Evolutionary conservation across 2,329 filamentous ascomycete genomes (phyloP).

Genomic region (Coniochaeta hoffmannii): DNA sequence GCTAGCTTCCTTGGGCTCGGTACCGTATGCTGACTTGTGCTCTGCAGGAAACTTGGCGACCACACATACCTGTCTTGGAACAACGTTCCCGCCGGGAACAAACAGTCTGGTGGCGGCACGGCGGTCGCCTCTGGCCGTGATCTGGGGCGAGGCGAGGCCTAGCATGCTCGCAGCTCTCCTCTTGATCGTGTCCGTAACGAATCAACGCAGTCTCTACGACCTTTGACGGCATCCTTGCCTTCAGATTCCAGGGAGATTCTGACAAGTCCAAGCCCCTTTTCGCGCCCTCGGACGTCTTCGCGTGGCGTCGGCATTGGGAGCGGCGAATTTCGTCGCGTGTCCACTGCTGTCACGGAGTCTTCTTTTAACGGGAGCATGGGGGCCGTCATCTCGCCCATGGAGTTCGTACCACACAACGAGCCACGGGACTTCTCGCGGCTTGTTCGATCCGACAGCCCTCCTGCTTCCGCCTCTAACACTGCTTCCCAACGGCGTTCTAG

Average conservation of each 20-base stretch:
- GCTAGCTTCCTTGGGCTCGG: conserved; percentile 3
- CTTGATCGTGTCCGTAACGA: background rate
- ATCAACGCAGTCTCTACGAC: conserved; percentile 1
- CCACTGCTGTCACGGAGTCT: background rate
- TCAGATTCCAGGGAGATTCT: background rate
- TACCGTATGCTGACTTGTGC: conserved; percentile 5
- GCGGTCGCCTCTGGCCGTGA: conserved; percentile 3
- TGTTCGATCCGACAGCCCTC: background rate
- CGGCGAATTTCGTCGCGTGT: background rate
- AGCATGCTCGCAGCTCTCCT: background rate
- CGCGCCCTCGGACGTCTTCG: background rate
- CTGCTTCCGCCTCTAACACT: background rate
- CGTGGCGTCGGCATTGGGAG: too few species aligned
- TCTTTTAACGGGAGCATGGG: background rate
- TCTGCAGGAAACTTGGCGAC: conserved; percentile 81
- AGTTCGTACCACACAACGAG: background rate
- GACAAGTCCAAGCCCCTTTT: background rate
- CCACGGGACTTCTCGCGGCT: background rate
- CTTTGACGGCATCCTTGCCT: background rate
- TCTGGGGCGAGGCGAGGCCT: conserved; percentile 1
- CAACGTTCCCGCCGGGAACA: conserved; percentile 1
- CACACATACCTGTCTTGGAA: conserved; percentile 98
- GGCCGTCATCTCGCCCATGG: background rate
- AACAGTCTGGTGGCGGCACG: background rate
- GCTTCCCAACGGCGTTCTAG: background rate